These are phyloP conservation scores for Otatea glauca DNA, from an alignment of 176 grass and related monocot species.

Conservation along the genomic window DNA sequence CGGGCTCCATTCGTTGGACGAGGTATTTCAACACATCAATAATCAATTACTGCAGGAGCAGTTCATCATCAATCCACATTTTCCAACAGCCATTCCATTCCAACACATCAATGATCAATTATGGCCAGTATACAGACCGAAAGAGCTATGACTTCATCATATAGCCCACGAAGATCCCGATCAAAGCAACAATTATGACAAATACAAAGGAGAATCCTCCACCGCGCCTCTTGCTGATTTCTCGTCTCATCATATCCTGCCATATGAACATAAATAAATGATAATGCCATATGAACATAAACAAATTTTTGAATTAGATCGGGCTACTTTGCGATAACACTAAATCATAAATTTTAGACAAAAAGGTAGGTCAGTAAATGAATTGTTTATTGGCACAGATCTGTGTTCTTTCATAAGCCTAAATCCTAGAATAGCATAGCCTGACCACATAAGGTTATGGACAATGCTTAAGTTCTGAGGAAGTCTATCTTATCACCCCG, in stretches of 20 bases:
- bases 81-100: too few relatives aligned
- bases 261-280: slow-evolving; percentile 35
- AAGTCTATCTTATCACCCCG: not conserved
- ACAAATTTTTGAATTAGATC: too few relatives aligned
- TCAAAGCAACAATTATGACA: slow-evolving; percentile 64
- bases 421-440: slow-evolving; percentile 1
- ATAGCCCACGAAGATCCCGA: slow-evolving; percentile 66
- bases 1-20: too few relatives aligned
- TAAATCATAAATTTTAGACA: slow-evolving; percentile 13
- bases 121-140: slow-evolving; percentile 7
- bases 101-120: too few relatives aligned
- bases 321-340: too few relatives aligned
- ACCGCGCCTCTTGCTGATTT: slow-evolving; percentile 57
- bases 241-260: slow-evolving; percentile 70
- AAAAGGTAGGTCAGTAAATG: not conserved
- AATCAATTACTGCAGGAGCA: too few relatives aligned
- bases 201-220: slow-evolving; percentile 67
- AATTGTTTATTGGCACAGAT: not conserved
- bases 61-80: too few relatives aligned
- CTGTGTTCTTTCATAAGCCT: not conserved
- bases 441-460: not conserved
- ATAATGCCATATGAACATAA: too few relatives aligned
- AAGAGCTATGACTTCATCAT: slow-evolving; percentile 66
- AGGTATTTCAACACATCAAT: too few relatives aligned
- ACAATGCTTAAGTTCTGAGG: not conserved